Base-by-base conservation (phyloP, 139 green algal species). In the Closterium sp. region DNA sequence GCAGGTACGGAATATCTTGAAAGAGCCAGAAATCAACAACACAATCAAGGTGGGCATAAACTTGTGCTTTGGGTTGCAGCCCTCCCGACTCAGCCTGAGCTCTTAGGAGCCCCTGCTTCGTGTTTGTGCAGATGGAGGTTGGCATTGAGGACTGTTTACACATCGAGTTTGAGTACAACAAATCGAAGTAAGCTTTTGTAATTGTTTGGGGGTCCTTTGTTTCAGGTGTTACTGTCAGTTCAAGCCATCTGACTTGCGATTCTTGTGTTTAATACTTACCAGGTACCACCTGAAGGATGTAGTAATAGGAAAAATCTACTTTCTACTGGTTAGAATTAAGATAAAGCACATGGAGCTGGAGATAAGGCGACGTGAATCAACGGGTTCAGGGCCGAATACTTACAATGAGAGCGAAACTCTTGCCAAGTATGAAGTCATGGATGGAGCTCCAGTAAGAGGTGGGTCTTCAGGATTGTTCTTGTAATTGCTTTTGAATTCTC, bases 321-420 rank as follows among this genome's bases (percentile, higher is more conserved):
- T 99, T 92, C 92, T 99, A 95, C 97, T 99, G 86, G 98, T 99
- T 88, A 96, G 98, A 86, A 99, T 99, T 93, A 98, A 98, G 95
- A 96, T 99, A 42, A 99, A 99, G 95, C 97, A 99, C 96, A 99
- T 99, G 98, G 98, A 99, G 96, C 93, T 99, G 30, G 98, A 99
- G 96, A 98, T 99, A 31, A 95, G 97, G 86, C 96, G 98, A 31
- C 95, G 97, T 27, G 98, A 99, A 95, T 99, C 97, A 30, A 97
- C 95, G 1, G 97, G 97, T n/a, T 95, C 92, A 0, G 95, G 90
- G 9, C 86, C 91, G 79, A 94, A 94, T n/a, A 96, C 96, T 21
- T 96, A 97, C 90, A 98, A 97, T 86, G 98, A 99, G 93, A 98
- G 92, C 91, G 97, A 99, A 94, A 99, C 97, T 2, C 96, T 99